Conservation (phyloP, 2,329 filamentous ascomycete species). For the Fusarium ambrosium region DNA sequence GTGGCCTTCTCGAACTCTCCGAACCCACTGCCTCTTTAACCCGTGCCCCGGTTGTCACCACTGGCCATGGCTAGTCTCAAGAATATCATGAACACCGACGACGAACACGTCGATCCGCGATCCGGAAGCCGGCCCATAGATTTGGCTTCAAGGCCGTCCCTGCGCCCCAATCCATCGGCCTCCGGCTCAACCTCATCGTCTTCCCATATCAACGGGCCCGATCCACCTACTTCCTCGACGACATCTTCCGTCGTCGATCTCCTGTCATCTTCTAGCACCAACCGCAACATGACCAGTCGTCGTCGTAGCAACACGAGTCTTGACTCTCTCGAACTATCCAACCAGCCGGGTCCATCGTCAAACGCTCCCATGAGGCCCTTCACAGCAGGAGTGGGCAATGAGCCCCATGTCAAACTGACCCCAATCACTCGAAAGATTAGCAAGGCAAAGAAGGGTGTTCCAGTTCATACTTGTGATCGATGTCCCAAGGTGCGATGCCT, state of each 20-base stretch:
- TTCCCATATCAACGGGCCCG: constrained; percentile 53
- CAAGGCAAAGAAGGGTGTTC: constrained; percentile 71
- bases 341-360: constrained; percentile 46
- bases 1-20: constrained; percentile 46
- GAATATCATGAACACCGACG: constrained; percentile 70
- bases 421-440: constrained; percentile 70
- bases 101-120: constrained; percentile 60
- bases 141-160: constrained; percentile 53
- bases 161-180: constrained; percentile 51
- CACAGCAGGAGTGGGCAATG: constrained; percentile 50
- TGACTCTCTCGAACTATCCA: constrained; percentile 63
- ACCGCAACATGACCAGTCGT: constrained; percentile 49
- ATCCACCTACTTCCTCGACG: constrained; percentile 49
- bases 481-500: constrained; percentile 63
- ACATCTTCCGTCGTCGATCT: constrained; percentile 43
- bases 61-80: constrained; percentile 67
- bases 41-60: constrained; percentile 56
- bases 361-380: constrained; percentile 57
- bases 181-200: constrained; percentile 49
- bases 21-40: constrained; percentile 50
- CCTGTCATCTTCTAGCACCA: constrained; percentile 45
- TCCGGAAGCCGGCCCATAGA: constrained; percentile 62
- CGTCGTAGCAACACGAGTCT: constrained; percentile 62
- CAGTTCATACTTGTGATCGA: constrained; percentile 67
- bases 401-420: constrained; percentile 64